Conservation (phyloP, 2,329 filamentous ascomycete genomes). For the Venturia pyrina region DNA sequence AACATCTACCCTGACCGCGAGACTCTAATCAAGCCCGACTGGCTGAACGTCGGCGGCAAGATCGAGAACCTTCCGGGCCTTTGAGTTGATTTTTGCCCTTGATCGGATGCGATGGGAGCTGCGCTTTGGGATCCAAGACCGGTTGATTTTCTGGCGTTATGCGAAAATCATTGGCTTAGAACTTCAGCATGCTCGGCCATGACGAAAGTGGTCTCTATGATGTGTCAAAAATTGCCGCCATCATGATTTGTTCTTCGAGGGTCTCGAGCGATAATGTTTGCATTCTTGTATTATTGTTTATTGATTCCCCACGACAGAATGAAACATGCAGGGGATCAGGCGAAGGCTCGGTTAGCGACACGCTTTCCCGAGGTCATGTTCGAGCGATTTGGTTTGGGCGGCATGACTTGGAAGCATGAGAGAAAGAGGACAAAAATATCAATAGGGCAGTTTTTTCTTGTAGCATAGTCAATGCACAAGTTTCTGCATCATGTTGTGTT, state of each 20-base stretch:
- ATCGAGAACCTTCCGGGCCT: conserved; percentile 28
- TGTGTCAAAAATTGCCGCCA: background rate
- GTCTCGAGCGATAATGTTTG: background rate
- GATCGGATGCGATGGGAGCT: background rate
- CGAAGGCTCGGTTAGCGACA: background rate
- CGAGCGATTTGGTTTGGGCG: background rate
- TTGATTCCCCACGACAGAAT: background rate
- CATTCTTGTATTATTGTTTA: conserved; percentile 1
- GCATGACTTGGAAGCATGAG: background rate
- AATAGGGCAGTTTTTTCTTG: conserved; percentile 6
- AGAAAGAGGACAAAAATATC: background rate
- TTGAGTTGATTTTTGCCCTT: background rate
- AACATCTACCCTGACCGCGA: conserved; percentile 68
- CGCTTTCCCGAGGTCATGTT: background rate
- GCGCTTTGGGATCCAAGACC: background rate
- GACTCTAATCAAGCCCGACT: conserved; percentile 63
- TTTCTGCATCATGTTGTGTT: background rate
- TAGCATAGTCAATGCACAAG: conserved; percentile 3
- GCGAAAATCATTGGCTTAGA: background rate
- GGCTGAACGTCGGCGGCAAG: conserved; percentile 63
- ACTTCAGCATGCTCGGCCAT: background rate
- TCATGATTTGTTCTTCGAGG: background rate
- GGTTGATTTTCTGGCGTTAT: background rate
- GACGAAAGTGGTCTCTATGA: background rate
- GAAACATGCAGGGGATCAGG: background rate